Percentiles rank a stretch among this genome's conserved stretches.
phyloP scores from a whole-genome alignment of 176 grass and related monocot genomes.

The Calamus simplicifolius region DNA sequence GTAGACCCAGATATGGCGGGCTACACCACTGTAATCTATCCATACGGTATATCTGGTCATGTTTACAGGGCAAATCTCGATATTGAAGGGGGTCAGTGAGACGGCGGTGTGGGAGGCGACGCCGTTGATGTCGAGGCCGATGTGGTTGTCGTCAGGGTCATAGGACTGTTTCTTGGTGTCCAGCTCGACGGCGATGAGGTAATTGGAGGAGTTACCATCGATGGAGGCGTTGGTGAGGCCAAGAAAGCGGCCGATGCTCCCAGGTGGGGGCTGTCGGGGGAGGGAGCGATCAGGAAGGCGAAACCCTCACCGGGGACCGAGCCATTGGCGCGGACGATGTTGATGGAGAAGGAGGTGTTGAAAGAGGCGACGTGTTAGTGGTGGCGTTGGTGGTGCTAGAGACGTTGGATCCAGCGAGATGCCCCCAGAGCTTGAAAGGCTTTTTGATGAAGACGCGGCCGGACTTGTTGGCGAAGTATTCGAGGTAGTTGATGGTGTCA shows the following conservation, averaged over 20 bases:
- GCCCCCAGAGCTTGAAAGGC: constrained; percentile 31
- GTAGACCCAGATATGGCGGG: too few species aligned
- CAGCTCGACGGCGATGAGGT: too few species aligned
- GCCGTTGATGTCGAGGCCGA: too few species aligned
- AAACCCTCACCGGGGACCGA: constrained; percentile 24
- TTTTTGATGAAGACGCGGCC: constrained; percentile 27
- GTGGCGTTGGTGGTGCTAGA: not conserved
- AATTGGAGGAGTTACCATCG: not conserved
- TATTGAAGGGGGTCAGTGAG: too few species aligned
- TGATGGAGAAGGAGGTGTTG: constrained; percentile 47
- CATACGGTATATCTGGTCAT: too few species aligned
- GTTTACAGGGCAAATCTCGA: too few species aligned
- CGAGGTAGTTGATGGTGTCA: constrained; percentile 2
- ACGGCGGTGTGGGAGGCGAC: too few species aligned
- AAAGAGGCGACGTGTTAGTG: constrained; percentile 26
- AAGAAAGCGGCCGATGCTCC: constrained; percentile 38
- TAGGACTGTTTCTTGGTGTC: too few species aligned
- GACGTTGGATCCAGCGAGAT: not conserved
- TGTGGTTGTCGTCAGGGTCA: too few species aligned
- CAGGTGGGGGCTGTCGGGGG: constrained; percentile 9
- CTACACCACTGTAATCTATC: too few species aligned
- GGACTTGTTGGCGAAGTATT: constrained; percentile 21
- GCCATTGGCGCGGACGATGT: constrained; percentile 16
- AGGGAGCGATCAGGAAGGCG: constrained; percentile 31
- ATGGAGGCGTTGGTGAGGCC: constrained; percentile 45